Evolutionary conservation across 2,329 filamentous ascomycete species (phyloP), one percentile per base, ranked within the genome.

Genomic region (Colletotrichum spaethianum): DNA sequence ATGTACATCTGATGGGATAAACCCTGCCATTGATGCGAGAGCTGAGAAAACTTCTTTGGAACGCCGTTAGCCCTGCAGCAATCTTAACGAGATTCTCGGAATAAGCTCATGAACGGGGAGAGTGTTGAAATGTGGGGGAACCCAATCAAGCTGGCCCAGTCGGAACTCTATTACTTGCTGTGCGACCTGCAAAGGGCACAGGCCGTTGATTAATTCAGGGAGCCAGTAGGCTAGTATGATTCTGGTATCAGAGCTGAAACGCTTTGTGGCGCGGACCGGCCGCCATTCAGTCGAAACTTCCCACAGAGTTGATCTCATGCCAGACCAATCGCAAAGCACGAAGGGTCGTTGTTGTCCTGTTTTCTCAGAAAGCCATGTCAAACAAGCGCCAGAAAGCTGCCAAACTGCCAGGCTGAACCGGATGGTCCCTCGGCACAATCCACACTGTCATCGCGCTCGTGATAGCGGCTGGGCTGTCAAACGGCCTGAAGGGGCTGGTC

Each of bases 171-270:
- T 23, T 16, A 23, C 28, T 42, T 2, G 1, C 16, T 4, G 11
- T 18, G 6, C 40, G 33, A 8, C 23, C 42, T 40, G 26, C 33
- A 60, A 48, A 16, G 44, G 44, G 36, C 20, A 28, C 46, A 48
- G 44, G 38, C 31, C 52, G 23, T 1, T 33, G 64, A 63, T 44
- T 46, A 55, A 23, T 28, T 14, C 5, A 20, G 38, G 18, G 42
- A 23, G 44, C 28, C 33, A 18, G 14, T 63, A 31, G 16, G 16
- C 36, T 57, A 2, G 16, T 53, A 40, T 69, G 31, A 31, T 63
- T 36, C 26, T 44, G 20, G 53, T 64, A 64, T 70, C 65, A 72
- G 36, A 72, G 53, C 65, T 70, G 70, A 72, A 72, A 72, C 70
- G 53, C 36, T 36, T 55, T 46, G 31, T 42, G 40, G 59, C 65